These are phyloP conservation scores for Lecanicillium sp. DNA, from an alignment of 2,329 filamentous ascomycete genomes.

Conservation along the genomic window DNA sequence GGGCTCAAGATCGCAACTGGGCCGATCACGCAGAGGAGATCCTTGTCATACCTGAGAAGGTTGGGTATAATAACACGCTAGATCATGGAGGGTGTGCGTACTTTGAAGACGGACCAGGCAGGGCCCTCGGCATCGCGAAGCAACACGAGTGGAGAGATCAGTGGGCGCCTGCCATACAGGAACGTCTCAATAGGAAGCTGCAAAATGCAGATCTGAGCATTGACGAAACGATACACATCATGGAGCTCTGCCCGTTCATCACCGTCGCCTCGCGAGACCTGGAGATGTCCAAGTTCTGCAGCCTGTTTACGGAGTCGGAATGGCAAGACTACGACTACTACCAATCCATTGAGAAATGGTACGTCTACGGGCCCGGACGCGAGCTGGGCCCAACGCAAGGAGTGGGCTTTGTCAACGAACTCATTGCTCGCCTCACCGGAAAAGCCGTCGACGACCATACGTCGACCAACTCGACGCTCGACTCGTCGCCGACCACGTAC, in stretches of 20 bases:
- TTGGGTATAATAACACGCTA: conserved; percentile 71
- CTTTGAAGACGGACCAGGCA: conserved; percentile 56
- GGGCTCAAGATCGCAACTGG: conserved; percentile 24
- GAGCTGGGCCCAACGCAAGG: conserved; percentile 76
- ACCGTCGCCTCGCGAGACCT: conserved; percentile 56
- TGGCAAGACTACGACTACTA: conserved; percentile 79
- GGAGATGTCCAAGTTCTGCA: conserved; percentile 62
- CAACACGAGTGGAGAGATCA: conserved; percentile 51
- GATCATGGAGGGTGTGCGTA: conserved; percentile 63
- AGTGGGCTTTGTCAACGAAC: conserved; percentile 80
- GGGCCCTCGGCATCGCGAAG: conserved; percentile 38
- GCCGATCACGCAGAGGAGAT: conserved; percentile 46
- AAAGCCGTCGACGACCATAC: conserved; percentile 64
- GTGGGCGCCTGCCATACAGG: conserved; percentile 61
- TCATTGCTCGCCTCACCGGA: conserved; percentile 70
- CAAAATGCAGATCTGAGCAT: conserved; percentile 57
- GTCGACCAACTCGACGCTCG: conserved; percentile 69
- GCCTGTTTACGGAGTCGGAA: conserved; percentile 63
- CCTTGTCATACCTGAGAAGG: conserved; percentile 61
- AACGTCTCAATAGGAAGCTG: conserved; percentile 61
- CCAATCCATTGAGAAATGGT: conserved; percentile 75
- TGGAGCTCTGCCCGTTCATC: conserved; percentile 85
- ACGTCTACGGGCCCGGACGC: conserved; percentile 71
- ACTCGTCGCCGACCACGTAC: conserved; percentile 60
- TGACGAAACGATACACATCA: conserved; percentile 60